These are phyloP conservation scores for Malus hybrid DNA, from an alignment of 331 rosid genomes.

Conservation along the genomic window DNA sequence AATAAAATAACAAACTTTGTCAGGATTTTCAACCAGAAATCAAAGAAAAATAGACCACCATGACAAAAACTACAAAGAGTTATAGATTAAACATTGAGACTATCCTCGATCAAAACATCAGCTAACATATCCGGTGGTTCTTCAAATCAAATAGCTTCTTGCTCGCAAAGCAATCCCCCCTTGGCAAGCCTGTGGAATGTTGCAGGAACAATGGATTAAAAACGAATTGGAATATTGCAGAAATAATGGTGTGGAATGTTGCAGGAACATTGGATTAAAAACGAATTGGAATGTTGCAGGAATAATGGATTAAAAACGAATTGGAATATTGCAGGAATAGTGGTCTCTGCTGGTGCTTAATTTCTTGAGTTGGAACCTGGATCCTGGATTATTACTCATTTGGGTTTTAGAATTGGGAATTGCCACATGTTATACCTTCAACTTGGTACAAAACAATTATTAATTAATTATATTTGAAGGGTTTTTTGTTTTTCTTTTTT, in stretches of 20 bases:
- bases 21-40: not conserved
- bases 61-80: no score
- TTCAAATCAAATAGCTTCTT: not conserved
- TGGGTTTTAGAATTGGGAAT: not conserved
- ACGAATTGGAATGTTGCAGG: no score
- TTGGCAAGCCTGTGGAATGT: not conserved
- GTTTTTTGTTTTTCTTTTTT: no score
- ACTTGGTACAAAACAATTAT: not conserved
- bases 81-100: not conserved
- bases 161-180: not conserved
- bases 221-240: no score
- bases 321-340: not conserved
- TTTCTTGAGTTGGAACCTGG: not conserved
- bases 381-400: not conserved
- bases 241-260: no score
- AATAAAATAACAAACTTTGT: no score
- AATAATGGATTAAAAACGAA: no score
- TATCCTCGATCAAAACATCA: not conserved
- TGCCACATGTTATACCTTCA: not conserved
- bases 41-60: not conserved
- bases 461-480: not conserved
- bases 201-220: not conserved
- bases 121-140: not conserved
- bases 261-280: no score
- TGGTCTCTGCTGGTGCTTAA: not conserved